Percentiles rank a stretch among this genome's conserved stretches.
These are phyloP conservation scores for Fusarium hostae DNA, from an alignment of 2,329 filamentous ascomycete genomes.

Conservation along the genomic window DNA sequence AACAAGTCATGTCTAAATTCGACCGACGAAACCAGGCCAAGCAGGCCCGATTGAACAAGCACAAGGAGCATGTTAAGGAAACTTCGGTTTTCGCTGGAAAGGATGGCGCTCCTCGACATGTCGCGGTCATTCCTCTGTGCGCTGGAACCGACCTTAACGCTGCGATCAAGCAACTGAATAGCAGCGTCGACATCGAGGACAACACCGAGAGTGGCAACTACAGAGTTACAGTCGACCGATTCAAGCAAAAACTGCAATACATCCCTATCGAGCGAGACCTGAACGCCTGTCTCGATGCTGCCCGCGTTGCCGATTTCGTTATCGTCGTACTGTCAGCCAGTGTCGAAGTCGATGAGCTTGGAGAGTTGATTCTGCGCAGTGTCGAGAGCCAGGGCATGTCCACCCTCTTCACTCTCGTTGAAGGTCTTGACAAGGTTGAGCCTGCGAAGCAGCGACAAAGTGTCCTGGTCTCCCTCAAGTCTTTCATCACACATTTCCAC, in stretches of 20 bases:
- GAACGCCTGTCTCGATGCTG: slow-evolving; percentile 82
- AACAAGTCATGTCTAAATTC: slow-evolving; percentile 97
- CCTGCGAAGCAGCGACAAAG: slow-evolving; percentile 81
- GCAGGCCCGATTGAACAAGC: slow-evolving; percentile 86
- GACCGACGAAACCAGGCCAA: slow-evolving; percentile 95
- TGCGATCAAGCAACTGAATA: slow-evolving; percentile 77
- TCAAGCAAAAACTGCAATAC: slow-evolving; percentile 95
- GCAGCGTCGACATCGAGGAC: slow-evolving; percentile 80
- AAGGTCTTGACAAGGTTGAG: slow-evolving; percentile 81
- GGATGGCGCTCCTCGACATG: slow-evolving; percentile 86
- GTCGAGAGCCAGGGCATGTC: slow-evolving; percentile 96
- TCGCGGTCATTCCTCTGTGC: slow-evolving; percentile 88
- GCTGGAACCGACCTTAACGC: slow-evolving; percentile 73
- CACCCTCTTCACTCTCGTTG: slow-evolving; percentile 86
- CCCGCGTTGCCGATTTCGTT: slow-evolving; percentile 90
- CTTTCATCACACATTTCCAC: slow-evolving; percentile 94
- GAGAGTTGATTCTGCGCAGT: slow-evolving; percentile 85
- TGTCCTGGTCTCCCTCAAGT: slow-evolving; percentile 84
- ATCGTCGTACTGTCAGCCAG: slow-evolving; percentile 84
- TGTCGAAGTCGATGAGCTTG: slow-evolving; percentile 84
- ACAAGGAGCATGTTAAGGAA: slow-evolving; percentile 82
- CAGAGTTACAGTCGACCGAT: slow-evolving; percentile 82
- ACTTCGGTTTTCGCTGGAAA: slow-evolving; percentile 85
- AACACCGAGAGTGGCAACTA: slow-evolving; percentile 69
- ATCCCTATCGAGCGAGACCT: slow-evolving; percentile 79